Conservation (phyloP, 2,329 filamentous ascomycete species). For the Colletotrichum sp. region DNA sequence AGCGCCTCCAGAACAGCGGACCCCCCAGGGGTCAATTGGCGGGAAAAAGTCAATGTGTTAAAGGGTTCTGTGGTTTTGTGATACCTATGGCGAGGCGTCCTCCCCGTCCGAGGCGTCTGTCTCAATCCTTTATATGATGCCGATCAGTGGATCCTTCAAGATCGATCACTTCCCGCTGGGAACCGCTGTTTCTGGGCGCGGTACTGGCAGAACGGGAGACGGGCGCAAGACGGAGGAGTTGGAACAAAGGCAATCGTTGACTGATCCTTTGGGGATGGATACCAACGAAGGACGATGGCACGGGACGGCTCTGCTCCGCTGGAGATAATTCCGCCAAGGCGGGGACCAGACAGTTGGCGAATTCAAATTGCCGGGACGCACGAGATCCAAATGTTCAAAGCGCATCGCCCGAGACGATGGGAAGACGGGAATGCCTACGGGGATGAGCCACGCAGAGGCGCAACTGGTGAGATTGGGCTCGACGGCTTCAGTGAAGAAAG, state of each 20-base stretch:
- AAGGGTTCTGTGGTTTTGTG: background rate
- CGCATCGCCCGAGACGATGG: background rate
- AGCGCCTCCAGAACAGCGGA: background rate
- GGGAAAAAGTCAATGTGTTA: background rate
- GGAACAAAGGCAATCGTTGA: background rate
- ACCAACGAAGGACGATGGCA: background rate
- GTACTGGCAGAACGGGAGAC: background rate
- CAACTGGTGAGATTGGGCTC: background rate
- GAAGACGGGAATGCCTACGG: background rate
- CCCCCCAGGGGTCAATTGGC: background rate
- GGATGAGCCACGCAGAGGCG: background rate
- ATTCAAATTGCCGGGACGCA: background rate
- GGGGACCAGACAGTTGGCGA: background rate
- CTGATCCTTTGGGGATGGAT: background rate
- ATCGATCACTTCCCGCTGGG: background rate
- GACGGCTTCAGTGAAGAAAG: background rate
- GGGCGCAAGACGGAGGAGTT: background rate
- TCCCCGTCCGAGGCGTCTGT: background rate
- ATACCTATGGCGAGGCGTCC: background rate
- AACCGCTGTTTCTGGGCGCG: background rate
- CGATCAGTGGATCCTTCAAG: background rate
- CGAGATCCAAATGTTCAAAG: background rate
- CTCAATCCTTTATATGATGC: background rate
- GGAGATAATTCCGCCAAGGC: background rate
- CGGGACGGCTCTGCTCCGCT: background rate